Conservation (phyloP, 2,329 filamentous ascomycete species). For the Akanthomyces uredinophilus region DNA sequence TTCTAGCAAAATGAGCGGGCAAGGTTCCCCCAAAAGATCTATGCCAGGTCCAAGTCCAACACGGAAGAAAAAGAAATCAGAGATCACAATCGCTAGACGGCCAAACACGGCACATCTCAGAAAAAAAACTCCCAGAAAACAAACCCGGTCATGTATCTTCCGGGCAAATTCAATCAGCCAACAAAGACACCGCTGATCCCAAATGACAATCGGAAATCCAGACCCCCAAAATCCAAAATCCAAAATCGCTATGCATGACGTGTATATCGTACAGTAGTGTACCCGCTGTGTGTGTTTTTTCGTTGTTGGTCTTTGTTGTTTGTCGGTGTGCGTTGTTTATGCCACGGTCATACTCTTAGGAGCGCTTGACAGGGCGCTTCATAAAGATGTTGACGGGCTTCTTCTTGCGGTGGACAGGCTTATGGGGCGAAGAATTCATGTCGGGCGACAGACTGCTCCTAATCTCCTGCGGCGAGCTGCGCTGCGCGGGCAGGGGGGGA, state of each 20-base stretch:
- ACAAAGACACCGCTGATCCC: too few species aligned
- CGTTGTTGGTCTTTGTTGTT: background rate
- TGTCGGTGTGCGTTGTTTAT: background rate
- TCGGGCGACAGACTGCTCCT: background rate
- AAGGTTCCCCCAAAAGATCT: too few species aligned
- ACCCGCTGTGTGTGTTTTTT: slow-evolving; percentile 13
- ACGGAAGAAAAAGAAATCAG: too few species aligned
- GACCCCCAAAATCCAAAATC: too few species aligned
- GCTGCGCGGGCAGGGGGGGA: background rate
- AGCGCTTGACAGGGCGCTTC: slow-evolving; percentile 10
- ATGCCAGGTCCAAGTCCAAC: too few species aligned
- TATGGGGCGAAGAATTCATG: slow-evolving; percentile 26
- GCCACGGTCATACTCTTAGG: background rate
- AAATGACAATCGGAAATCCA: too few species aligned
- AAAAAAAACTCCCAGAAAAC: too few species aligned
- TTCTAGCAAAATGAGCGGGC: too few species aligned
- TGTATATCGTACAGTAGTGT: background rate
- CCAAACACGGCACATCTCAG: too few species aligned
- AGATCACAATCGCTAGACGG: too few species aligned
- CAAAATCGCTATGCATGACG: background rate
- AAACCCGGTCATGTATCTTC: too few species aligned
- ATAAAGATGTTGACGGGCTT: slow-evolving; percentile 11
- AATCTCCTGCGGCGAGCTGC: background rate
- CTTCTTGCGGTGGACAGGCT: background rate
- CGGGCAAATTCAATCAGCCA: too few species aligned